A percentile compares a stretch with the other conserved stretches of the same genome.
phyloP scores from a whole-genome alignment of 2,329 filamentous ascomycete genomes.

The Cordyceps cicadae region DNA sequence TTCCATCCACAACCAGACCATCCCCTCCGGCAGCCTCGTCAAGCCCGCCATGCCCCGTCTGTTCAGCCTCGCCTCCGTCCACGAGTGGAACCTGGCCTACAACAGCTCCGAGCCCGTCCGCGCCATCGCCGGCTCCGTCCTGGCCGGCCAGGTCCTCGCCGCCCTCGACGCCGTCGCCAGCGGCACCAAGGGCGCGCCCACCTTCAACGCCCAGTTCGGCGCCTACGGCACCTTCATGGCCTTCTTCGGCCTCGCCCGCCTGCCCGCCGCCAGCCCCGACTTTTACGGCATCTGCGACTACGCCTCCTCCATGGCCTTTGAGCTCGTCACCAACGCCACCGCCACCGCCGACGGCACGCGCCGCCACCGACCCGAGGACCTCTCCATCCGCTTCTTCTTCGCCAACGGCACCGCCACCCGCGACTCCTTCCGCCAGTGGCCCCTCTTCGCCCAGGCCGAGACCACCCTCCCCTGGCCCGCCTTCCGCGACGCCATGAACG shows the following conservation, averaged over 20 bases:
- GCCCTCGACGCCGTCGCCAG: constrained; percentile 45
- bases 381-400: constrained; percentile 54
- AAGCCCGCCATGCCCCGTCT: constrained; percentile 52
- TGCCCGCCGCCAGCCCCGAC: constrained; percentile 42
- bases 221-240: constrained; percentile 54
- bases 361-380: constrained; percentile 31
- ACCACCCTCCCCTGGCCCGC: constrained; percentile 56
- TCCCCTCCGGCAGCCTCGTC: constrained; percentile 45
- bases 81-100: constrained; percentile 79
- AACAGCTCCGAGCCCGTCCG: constrained; percentile 62
- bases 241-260: constrained; percentile 52
- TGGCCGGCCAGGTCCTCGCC: constrained; percentile 47
- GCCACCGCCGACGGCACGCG: constrained; percentile 31
- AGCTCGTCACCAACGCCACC: constrained; percentile 53
- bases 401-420: constrained; percentile 47
- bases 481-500: constrained; percentile 55
- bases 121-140: constrained; percentile 48
- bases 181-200: constrained; percentile 26
- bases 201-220: constrained; percentile 48
- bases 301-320: constrained; percentile 72
- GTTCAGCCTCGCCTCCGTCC: constrained; percentile 63
- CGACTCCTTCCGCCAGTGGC: constrained; percentile 44
- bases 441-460: constrained; percentile 51
- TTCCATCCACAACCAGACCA: constrained; percentile 47
- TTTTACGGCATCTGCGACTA: constrained; percentile 80